Percentiles rank a stretch among this genome's conserved stretches.
Conservation (phyloP, 2,329 filamentous ascomycete genomes). For the Graphium sp. region DNA sequence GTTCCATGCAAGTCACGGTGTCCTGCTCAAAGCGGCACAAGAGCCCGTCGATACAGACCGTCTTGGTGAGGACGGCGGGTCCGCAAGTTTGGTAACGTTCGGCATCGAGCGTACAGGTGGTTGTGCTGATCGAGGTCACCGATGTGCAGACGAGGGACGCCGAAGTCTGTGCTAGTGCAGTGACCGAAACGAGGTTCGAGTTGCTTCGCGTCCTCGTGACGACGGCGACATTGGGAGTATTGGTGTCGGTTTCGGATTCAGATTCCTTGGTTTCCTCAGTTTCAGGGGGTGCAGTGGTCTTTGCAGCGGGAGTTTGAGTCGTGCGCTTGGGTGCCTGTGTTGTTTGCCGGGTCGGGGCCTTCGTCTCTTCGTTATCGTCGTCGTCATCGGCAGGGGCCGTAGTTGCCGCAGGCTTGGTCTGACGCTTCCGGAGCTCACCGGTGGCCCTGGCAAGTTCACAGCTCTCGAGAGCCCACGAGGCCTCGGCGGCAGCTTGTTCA, state of each 20-base stretch:
- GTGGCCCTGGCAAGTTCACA: constrained; percentile 12
- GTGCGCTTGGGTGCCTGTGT: not conserved
- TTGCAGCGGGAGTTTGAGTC: not conserved
- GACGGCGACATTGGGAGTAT: constrained; percentile 1
- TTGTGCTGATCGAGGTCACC: constrained; percentile 8
- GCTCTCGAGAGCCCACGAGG: constrained; percentile 12
- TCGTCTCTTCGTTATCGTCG: constrained; percentile 1
- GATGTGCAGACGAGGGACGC: constrained; percentile 6
- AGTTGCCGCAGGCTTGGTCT: constrained; percentile 1
- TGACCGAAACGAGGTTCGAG: not conserved
- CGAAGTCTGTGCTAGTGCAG: constrained; percentile 6
- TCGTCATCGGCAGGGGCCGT: not conserved
- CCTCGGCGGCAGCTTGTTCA: constrained; percentile 13
- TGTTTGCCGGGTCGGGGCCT: not conserved
- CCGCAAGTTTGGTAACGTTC: constrained; percentile 13
- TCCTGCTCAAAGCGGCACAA: constrained; percentile 26
- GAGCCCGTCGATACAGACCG: constrained; percentile 23
- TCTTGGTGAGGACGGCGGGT: constrained; percentile 14
- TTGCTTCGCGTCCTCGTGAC: constrained; percentile 1
- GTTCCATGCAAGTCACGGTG: constrained; percentile 24
- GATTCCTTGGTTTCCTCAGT: not conserved
- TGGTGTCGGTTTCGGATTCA: not conserved
- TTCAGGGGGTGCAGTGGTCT: constrained; percentile 2
- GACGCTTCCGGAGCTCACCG: constrained; percentile 7
- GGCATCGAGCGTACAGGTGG: constrained; percentile 15